Percentiles rank a stretch among this genome's conserved stretches.
Conservation (phyloP, 2,329 filamentous ascomycete species). For the Fusarium tuaranense region DNA sequence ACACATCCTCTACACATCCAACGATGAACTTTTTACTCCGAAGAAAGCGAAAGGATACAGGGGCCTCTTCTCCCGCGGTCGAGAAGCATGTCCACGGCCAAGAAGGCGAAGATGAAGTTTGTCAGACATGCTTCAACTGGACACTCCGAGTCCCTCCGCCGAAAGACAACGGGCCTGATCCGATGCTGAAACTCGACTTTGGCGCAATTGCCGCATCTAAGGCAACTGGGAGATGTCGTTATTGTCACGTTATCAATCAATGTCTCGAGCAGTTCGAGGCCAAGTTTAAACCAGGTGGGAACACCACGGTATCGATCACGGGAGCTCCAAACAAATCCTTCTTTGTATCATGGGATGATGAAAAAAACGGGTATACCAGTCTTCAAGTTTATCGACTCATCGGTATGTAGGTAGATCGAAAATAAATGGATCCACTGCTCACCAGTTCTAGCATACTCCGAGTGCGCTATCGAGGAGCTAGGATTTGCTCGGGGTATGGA, state of each 20-base stretch:
- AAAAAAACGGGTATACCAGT: neutral
- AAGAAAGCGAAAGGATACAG: neutral
- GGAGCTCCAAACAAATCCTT: neutral
- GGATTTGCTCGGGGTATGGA: neutral
- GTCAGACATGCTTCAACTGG: constrained; percentile 1
- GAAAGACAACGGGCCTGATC: neutral
- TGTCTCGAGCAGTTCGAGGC: neutral
- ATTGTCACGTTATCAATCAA: neutral
- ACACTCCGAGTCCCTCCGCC: neutral
- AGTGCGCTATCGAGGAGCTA: neutral
- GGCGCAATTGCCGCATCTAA: neutral
- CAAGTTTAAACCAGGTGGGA: neutral
- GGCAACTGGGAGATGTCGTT: neutral
- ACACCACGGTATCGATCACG: neutral
- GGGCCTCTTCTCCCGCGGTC: neutral
- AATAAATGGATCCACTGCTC: neutral
- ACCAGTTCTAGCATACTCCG: neutral
- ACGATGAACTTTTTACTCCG: neutral
- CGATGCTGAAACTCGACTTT: neutral
- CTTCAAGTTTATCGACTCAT: neutral
- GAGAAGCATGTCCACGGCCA: neutral
- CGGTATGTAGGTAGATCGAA: neutral
- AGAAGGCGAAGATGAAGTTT: neutral
- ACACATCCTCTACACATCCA: neutral
- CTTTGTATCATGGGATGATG: neutral